A percentile compares a stretch with the other conserved stretches of the same genome.
phyloP scores from a whole-genome alignment of 805 yeast genomes.

The Saccharomycopsis capsularis region DNA sequence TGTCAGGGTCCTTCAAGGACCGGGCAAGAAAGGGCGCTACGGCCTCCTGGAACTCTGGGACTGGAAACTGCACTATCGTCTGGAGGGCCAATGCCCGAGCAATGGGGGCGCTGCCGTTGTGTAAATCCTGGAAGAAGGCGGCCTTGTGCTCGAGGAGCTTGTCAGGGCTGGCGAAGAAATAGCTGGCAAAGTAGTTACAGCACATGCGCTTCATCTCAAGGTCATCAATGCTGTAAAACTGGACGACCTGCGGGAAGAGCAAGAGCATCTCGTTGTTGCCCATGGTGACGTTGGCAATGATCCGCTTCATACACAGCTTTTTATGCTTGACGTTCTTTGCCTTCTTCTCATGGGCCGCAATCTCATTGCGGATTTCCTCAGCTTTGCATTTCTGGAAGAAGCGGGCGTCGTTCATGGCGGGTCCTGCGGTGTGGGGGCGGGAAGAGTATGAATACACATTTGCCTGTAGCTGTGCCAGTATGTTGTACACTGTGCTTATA shows the following conservation, averaged over 20 bases:
- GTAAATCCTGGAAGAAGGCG: constrained; percentile 45
- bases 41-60: constrained; percentile 38
- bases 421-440: neutral
- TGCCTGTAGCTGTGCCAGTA: too few species aligned
- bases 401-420: constrained; percentile 22
- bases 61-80: constrained; percentile 54
- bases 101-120: constrained; percentile 29
- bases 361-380: constrained; percentile 28
- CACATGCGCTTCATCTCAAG: constrained; percentile 66
- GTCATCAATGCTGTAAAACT: constrained; percentile 52
- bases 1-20: constrained; percentile 40
- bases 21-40: constrained; percentile 30
- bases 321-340: constrained; percentile 26
- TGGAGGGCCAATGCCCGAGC: constrained; percentile 56
- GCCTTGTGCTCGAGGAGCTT: constrained; percentile 51
- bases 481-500: too few species aligned
- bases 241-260: constrained; percentile 57
- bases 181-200: constrained; percentile 55
- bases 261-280: constrained; percentile 70
- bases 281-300: constrained; percentile 76
- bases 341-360: constrained; percentile 1
- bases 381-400: constrained; percentile 25
- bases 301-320: constrained; percentile 54
- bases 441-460: neutral
- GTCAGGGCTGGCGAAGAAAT: constrained; percentile 52